These are phyloP conservation scores for Zoysia matrella DNA, from an alignment of 202 grass and related monocot species.

Conservation along the genomic window DNA sequence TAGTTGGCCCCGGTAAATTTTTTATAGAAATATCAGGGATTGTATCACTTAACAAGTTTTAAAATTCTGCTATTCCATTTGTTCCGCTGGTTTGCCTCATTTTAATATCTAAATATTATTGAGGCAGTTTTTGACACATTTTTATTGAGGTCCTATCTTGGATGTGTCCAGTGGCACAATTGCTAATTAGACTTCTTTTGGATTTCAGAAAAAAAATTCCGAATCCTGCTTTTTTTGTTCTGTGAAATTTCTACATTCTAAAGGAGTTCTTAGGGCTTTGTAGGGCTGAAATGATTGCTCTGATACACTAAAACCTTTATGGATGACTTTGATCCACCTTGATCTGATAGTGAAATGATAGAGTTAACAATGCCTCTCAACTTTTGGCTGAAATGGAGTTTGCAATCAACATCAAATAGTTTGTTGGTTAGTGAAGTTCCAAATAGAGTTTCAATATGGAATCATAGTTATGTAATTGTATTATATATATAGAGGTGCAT, in stretches of 20 bases:
- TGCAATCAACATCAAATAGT: not conserved
- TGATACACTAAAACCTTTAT: not conserved
- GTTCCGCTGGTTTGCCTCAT: not conserved
- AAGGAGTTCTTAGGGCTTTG: not conserved
- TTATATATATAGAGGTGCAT: constrained; percentile 6
- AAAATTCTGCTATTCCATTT: not conserved
- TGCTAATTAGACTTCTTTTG: not conserved
- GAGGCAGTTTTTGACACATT: not conserved
- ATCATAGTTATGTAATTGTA: constrained; percentile 6
- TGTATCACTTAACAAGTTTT: not conserved
- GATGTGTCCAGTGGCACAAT: not conserved
- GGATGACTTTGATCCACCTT: not conserved
- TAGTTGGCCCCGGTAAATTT: not conserved
- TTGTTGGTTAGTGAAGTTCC: not conserved
- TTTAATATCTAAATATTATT: not conserved
- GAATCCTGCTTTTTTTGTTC: too few species aligned
- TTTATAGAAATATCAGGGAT: not conserved
- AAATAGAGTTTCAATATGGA: not conserved
- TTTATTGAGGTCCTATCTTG: too few species aligned
- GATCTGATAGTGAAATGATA: not conserved
- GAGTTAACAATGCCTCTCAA: not conserved
- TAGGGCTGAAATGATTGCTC: not conserved
- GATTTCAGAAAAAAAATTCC: too few species aligned
- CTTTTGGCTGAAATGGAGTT: not conserved
- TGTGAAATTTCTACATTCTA: too few species aligned